A percentile compares a stretch with the other conserved stretches of the same genome.
phyloP scores from a whole-genome alignment of 192 early-diverging fungal species.

The Allomyces arbusculus region DNA sequence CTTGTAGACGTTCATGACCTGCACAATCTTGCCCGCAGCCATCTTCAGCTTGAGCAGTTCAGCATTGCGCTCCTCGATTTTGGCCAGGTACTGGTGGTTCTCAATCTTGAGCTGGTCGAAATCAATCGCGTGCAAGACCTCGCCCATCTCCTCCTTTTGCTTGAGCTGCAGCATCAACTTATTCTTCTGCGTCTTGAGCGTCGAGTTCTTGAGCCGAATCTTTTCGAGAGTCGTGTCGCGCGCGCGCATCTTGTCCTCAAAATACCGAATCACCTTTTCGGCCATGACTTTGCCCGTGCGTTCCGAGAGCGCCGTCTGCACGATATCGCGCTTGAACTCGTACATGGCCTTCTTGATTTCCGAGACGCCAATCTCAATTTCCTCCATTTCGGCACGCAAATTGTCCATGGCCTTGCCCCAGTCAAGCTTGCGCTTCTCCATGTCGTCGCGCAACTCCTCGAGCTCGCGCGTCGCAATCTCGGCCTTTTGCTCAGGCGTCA shows the following conservation, averaged over 20 bases:
- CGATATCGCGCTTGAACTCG: slow-evolving; percentile 37
- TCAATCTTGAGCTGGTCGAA: slow-evolving; percentile 47
- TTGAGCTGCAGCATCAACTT: slow-evolving; percentile 40
- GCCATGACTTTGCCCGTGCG: slow-evolving; percentile 33
- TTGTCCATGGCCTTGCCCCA: slow-evolving; percentile 36
- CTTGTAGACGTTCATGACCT: slow-evolving; percentile 38
- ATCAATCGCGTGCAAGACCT: slow-evolving; percentile 42
- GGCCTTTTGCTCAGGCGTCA: slow-evolving; percentile 34
- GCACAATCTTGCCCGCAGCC: slow-evolving; percentile 35
- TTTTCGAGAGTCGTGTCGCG: slow-evolving; percentile 39
- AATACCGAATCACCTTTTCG: slow-evolving; percentile 30
- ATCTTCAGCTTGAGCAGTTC: slow-evolving; percentile 42
- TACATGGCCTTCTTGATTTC: slow-evolving; percentile 35
- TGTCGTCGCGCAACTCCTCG: slow-evolving; percentile 38
- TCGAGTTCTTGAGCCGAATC: slow-evolving; percentile 34
- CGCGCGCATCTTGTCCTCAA: slow-evolving; percentile 31
- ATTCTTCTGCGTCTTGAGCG: slow-evolving; percentile 37
- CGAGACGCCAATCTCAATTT: slow-evolving; percentile 27
- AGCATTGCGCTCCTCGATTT: slow-evolving; percentile 38
- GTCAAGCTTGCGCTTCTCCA: slow-evolving; percentile 34
- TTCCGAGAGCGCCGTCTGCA: slow-evolving; percentile 18
- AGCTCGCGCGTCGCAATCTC: slow-evolving; percentile 39
- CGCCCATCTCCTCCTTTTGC: slow-evolving; percentile 48
- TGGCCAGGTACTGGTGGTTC: slow-evolving; percentile 39
- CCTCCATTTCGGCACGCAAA: slow-evolving; percentile 35